Evolutionary conservation across 768 basidiomycete genomes (phyloP).

Genomic region (Mrakia blollopis): DNA sequence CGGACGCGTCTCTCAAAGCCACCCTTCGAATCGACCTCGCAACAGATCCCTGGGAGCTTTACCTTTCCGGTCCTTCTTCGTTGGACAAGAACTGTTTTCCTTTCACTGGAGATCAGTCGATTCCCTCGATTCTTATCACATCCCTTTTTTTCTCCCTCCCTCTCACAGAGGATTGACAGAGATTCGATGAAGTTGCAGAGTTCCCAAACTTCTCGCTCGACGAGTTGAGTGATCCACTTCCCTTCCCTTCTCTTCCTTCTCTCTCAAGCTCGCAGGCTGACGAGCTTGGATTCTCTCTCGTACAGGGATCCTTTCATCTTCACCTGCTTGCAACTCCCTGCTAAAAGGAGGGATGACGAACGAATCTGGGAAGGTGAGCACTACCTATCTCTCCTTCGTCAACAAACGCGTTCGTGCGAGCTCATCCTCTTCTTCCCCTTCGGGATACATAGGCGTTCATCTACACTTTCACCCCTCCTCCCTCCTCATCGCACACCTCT

Average conservation of each 20-base stretch:
- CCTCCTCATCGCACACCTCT: background rate
- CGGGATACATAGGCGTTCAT: background rate
- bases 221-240: background rate
- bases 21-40: background rate
- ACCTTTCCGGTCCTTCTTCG: background rate
- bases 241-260: background rate
- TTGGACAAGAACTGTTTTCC: background rate
- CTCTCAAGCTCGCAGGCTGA: background rate
- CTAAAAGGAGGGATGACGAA: background rate
- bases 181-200: background rate
- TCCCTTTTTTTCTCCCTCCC: too few species aligned
- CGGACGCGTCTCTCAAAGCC: background rate
- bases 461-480: background rate
- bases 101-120: background rate
- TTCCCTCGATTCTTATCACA: too few species aligned
- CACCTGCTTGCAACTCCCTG: background rate
- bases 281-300: background rate
- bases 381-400: too few species aligned
- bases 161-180: background rate
- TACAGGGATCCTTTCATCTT: background rate
- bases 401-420: background rate
- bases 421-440: background rate
- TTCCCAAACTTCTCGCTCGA: background rate
- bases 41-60: background rate
- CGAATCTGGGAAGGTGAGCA: conserved; percentile 7